A percentile compares a stretch with the other conserved stretches of the same genome.
These are phyloP conservation scores for Camellia granthamiana DNA, from an alignment of 148 eudicot species.

Conservation along the genomic window DNA sequence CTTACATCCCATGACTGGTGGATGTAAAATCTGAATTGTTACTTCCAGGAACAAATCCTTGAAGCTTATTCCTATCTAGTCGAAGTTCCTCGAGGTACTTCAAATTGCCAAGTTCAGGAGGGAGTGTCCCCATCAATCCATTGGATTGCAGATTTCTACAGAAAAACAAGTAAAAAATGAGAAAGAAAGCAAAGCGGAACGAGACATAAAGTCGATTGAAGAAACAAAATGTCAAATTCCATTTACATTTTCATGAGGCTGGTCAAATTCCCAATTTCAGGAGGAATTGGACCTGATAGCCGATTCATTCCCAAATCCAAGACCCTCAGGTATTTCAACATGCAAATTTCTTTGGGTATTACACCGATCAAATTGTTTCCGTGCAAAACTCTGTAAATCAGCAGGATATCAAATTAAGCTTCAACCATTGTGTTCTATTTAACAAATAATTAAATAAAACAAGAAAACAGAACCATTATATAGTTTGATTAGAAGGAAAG, in stretches of 20 bases:
- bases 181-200: not conserved
- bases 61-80: slow-evolving; percentile 83
- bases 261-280: slow-evolving; percentile 61
- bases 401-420: slow-evolving; percentile 12
- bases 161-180: slow-evolving; percentile 13
- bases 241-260: slow-evolving; percentile 64
- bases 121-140: slow-evolving; percentile 72
- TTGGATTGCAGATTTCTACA: slow-evolving; percentile 79
- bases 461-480: not conserved
- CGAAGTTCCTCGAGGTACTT: slow-evolving; percentile 70
- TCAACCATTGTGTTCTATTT: not conserved
- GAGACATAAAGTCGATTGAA: not conserved
- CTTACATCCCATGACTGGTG: slow-evolving; percentile 60
- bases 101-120: slow-evolving; percentile 63
- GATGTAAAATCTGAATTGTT: slow-evolving; percentile 30
- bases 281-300: slow-evolving; percentile 75
- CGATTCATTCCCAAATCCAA: slow-evolving; percentile 86
- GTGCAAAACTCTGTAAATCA: slow-evolving; percentile 57
- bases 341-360: slow-evolving; percentile 79
- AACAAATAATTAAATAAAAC: not conserved
- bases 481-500: not conserved
- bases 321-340: slow-evolving; percentile 52
- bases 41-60: slow-evolving; percentile 67
- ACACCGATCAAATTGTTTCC: slow-evolving; percentile 75
- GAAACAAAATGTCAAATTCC: not conserved